Base-by-base conservation (phyloP, 768 basidiomycete genomes). In the Suillus bovinus region DNA sequence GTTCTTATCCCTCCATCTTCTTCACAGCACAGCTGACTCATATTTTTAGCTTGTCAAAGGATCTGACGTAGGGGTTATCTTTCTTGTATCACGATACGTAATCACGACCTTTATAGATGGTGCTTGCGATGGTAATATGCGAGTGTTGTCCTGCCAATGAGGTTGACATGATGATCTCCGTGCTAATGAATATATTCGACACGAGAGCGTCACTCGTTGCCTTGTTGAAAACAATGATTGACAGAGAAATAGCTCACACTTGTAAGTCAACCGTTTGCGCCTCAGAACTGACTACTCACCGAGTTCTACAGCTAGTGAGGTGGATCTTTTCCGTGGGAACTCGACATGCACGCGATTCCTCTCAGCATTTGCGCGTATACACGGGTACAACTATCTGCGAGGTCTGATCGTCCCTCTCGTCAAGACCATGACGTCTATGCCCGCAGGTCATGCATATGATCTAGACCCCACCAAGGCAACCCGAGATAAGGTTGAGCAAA, bases 351-450 rank as follows among this genome's bases (percentile, higher is more conserved):
- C 91, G n/a, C 80, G 91, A 47, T 88, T 98, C 62, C 77, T 97
- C 50, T 93, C 93, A 7, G 86, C 88, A 2, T 96, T 96, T 68
- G 93, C 92, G 4, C 87, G 83, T 70, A 86, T 90, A n/a, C 93
- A 95, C 64, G 96, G 95, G 5, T 97, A 96, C 73, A 87, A 88
- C 61, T 97, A 96, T 73, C 79, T 97, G n/a, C 84, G 94, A 22
- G 85, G 82, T 50, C 81, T 96, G 27, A 83, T 96, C 52, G 79
- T 83, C 47, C 93, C 94, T 4, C 79, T 96, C 34, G 82, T 97
- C 65, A 83, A 88, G 66, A 84, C 84, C 24, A 90, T 97, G 83
- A 75, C 82, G 6, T 79, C 84, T 6, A 82, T 91, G 74, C 91
- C 93, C 2, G 71, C 85, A 8, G 92, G 88, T 11, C 86, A 85